A percentile compares a stretch with the other conserved stretches of the same genome.
These are phyloP conservation scores for Nissolia schottii DNA, from an alignment of 306 rosid genomes.

Conservation along the genomic window DNA sequence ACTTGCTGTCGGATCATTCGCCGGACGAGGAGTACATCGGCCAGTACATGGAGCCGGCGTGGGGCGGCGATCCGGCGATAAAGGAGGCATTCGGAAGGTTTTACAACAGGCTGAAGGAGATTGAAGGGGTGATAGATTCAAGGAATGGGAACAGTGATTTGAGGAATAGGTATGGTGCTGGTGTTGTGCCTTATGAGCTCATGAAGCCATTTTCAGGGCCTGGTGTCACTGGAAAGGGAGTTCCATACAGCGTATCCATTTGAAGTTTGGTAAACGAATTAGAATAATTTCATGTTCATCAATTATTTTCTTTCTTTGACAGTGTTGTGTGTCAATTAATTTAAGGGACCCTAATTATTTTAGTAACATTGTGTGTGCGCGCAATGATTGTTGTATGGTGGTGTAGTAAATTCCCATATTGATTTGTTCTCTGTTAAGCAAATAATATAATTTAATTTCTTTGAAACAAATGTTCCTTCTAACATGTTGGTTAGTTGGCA, in stretches of 20 bases:
- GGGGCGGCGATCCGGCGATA: conserved; percentile 30
- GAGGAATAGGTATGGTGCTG: conserved; percentile 43
- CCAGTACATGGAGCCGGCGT: conserved; percentile 28
- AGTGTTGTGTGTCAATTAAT: too few relatives aligned
- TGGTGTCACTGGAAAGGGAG: conserved; percentile 45
- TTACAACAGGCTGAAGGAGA: conserved; percentile 24
- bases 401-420: too few relatives aligned
- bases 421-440: too few relatives aligned
- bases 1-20: conserved; percentile 41
- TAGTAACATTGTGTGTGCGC: not conserved
- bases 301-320: not conserved
- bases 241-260: conserved; percentile 45
- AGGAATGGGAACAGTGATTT: conserved; percentile 30
- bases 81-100: conserved; percentile 32
- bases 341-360: too few relatives aligned
- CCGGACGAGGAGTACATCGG: conserved; percentile 45
- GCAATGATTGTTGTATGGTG: too few relatives aligned
- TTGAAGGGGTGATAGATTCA: conserved; percentile 40
- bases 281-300: not conserved
- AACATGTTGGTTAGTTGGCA: too few relatives aligned
- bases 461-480: too few relatives aligned
- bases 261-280: not conserved
- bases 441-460: too few relatives aligned
- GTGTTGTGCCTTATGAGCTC: conserved; percentile 41
- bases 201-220: conserved; percentile 51